phyloP scores from a whole-genome alignment of 371 early-diverging fungal species.

The Aphelidium insulamus region DNA sequence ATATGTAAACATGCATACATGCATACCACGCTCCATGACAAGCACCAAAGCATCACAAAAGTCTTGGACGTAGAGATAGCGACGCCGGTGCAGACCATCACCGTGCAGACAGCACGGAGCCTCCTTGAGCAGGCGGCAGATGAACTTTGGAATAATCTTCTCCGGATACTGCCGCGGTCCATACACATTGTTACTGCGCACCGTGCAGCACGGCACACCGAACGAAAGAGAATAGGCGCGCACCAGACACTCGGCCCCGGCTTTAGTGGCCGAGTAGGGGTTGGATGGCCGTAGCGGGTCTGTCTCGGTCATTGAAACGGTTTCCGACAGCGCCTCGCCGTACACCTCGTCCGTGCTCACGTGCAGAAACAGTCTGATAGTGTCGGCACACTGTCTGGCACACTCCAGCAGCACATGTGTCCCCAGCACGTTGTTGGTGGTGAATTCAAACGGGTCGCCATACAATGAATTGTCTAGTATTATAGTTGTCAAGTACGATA shows the following conservation, averaged over 20 bases:
- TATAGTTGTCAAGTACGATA: neutral
- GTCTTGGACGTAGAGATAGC: slow-evolving; percentile 56
- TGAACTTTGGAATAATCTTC: slow-evolving; percentile 69
- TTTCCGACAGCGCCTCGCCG: slow-evolving; percentile 42
- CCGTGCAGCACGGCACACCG: slow-evolving; percentile 54
- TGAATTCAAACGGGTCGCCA: slow-evolving; percentile 63
- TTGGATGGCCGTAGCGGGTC: slow-evolving; percentile 36
- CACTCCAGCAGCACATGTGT: slow-evolving; percentile 70
- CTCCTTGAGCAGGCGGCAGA: slow-evolving; percentile 35
- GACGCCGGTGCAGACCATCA: slow-evolving; percentile 47
- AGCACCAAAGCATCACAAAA: slow-evolving; percentile 46
- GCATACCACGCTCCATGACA: slow-evolving; percentile 30
- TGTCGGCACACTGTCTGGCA: slow-evolving; percentile 23
- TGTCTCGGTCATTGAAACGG: slow-evolving; percentile 11
- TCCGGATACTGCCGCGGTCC: slow-evolving; percentile 74
- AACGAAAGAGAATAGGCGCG: slow-evolving; percentile 61
- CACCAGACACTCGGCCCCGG: slow-evolving; percentile 63
- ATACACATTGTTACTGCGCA: slow-evolving; percentile 63
- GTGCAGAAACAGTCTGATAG: slow-evolving; percentile 41
- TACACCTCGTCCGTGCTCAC: slow-evolving; percentile 77
- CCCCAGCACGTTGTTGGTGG: slow-evolving; percentile 62
- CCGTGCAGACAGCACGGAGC: slow-evolving; percentile 45
- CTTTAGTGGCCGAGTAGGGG: slow-evolving; percentile 75
- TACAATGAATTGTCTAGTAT: slow-evolving; percentile 52
- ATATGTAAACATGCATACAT: too few species aligned